phyloP scores from a whole-genome alignment of 1,284 basidiomycete species.

The Mycena citricolor region DNA sequence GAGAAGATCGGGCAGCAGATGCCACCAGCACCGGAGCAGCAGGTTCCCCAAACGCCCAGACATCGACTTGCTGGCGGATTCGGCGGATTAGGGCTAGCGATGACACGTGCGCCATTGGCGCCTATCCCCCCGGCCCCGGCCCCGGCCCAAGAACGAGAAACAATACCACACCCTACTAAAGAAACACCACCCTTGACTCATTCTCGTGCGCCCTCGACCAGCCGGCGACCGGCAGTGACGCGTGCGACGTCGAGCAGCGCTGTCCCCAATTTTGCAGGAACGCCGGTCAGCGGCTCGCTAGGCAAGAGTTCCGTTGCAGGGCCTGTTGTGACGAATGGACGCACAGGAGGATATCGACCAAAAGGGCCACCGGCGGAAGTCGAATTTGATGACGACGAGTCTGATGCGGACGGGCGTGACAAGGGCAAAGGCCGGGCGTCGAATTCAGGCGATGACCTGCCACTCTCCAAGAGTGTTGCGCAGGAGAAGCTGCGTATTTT shows the following conservation, averaged over 20 bases:
- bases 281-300: constrained; percentile 17
- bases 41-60: constrained; percentile 4
- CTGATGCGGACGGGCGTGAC: constrained; percentile 17
- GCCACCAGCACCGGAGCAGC: no score
- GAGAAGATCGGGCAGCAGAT: not conserved
- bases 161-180: not conserved
- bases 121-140: constrained; percentile 22
- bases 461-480: constrained; percentile 21
- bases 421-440: constrained; percentile 14
- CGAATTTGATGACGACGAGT: constrained; percentile 19
- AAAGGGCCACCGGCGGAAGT: constrained; percentile 23
- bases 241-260: constrained; percentile 21
- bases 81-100: constrained; percentile 18
- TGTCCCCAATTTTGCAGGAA: constrained; percentile 11
- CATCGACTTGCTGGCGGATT: constrained; percentile 16
- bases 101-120: constrained; percentile 13
- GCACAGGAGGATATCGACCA: constrained; percentile 18
- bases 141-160: constrained; percentile 1
- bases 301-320: constrained; percentile 21
- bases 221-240: constrained; percentile 6
- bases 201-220: not conserved
- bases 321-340: constrained; percentile 11
- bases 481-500: constrained; percentile 21
- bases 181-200: not conserved
- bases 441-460: constrained; percentile 17